Base-by-base conservation (phyloP, 768 basidiomycete genomes). In the Termitomyces sp. region DNA sequence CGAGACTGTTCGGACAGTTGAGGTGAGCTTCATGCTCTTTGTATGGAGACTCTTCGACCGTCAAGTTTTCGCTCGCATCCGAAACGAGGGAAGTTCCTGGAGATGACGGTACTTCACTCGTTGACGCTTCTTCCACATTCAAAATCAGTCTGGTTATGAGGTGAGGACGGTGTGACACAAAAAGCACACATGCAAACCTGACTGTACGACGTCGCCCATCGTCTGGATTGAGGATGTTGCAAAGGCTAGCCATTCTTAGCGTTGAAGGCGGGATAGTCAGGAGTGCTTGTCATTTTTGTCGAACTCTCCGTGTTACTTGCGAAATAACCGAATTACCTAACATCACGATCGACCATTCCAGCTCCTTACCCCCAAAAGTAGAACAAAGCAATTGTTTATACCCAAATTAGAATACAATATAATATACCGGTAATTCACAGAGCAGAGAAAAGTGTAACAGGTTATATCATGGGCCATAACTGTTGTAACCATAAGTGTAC, bases 1-100 rank as follows among this genome's bases (percentile, higher is more conserved):
- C 79, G 21, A 92, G 77, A 50, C 84, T 84, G 67, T 91, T 84
- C 33, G 90, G 90, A 62, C 90, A 92, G 64, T 88, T 80, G 21
- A 82, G 82, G 65, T 92, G 90, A n/a, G 78, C 68, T 60, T 76
- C 76, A 67, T 89, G 86, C 54, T 62, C 55, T 30, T 56, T 54
- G 23, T 70, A 67, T 50, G 66, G 59, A 43, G 66, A 60, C 14
- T 48, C 51, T 61, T 71, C 68, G 21, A 65, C 61, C 33, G 67
- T 67, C 19, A 68, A 63, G 40, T 68, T 66, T 31, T 68, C 63
- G 57, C 67, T 72, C 38, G 61, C 59, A 41, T 71, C 73, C 28
- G 73, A 73, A 37, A 61, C 65, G 30, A 70, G 69, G 33, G 71
- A 74, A 26, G 50, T 59, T 21, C 54, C 60, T 23, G 60, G 58